Percentiles rank a stretch among this genome's conserved stretches.
Conservation (phyloP, 495 filamentous ascomycete genomes). For the Xylaria bambusicola region DNA sequence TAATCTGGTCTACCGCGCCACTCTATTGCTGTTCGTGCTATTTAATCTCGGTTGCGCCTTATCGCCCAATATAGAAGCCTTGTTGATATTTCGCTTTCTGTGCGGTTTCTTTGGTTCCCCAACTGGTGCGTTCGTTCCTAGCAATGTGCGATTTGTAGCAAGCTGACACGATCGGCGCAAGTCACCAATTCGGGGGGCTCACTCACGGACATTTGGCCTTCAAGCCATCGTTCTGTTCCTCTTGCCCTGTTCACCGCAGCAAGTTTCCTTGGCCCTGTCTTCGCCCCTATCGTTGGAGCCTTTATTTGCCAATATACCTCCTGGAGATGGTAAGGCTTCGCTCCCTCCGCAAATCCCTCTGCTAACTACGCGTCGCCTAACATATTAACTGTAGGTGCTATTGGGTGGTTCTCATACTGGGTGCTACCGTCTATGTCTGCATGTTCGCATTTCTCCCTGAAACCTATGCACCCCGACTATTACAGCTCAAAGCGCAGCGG, state of each 20-base stretch:
- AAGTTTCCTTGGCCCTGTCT: conserved; percentile 69
- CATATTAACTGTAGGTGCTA: too few species aligned
- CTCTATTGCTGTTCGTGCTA: conserved; percentile 48
- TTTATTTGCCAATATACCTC: conserved; percentile 61
- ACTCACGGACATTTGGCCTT: conserved; percentile 71
- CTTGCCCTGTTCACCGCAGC: conserved; percentile 63
- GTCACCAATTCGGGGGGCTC: conserved; percentile 74
- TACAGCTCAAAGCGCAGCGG: conserved; percentile 67
- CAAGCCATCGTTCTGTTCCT: conserved; percentile 62
- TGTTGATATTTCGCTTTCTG: conserved; percentile 78
- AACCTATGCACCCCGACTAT: conserved; percentile 73
- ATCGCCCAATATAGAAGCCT: conserved; percentile 62
- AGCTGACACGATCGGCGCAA: conserved; percentile 67
- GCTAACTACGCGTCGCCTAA: too few species aligned
- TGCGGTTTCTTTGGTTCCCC: conserved; percentile 62
- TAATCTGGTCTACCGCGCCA: conserved; percentile 63
- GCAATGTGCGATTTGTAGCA: too few species aligned
- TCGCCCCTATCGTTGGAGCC: conserved; percentile 59
- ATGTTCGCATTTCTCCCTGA: conserved; percentile 78
- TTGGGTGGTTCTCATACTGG: too few species aligned
- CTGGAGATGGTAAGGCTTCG: conserved; percentile 67
- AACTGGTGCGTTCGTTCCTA: too few species aligned
- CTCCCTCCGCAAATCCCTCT: conserved; percentile 60
- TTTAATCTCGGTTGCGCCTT: conserved; percentile 69
- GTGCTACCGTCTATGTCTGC: too few species aligned